Conservation (phyloP, 768 basidiomycete species). For the Leccinum obscurum region DNA sequence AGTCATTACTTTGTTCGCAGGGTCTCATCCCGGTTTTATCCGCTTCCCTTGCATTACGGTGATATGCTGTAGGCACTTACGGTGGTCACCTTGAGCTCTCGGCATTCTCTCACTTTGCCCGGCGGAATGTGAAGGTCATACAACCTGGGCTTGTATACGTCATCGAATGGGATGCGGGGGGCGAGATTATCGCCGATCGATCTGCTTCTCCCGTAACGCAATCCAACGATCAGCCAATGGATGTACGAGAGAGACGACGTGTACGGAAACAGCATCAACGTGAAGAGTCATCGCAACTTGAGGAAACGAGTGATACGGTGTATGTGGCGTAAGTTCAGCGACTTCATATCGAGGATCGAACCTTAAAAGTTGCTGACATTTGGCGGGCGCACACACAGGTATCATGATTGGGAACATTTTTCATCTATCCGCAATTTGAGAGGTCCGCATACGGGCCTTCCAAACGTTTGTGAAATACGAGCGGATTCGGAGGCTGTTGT, state of each 20-base stretch:
- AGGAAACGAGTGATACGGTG: slow-evolving; percentile 44
- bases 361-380: slow-evolving; percentile 12
- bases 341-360: slow-evolving; percentile 7
- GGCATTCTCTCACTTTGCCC: slow-evolving; percentile 81
- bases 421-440: slow-evolving; percentile 86
- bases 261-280: slow-evolving; percentile 39
- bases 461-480: slow-evolving; percentile 55
- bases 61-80: slow-evolving; percentile 63
- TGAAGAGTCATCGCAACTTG: slow-evolving; percentile 23
- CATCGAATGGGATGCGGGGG: slow-evolving; percentile 76
- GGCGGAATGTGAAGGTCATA: slow-evolving; percentile 84
- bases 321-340: slow-evolving; percentile 79
- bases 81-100: slow-evolving; percentile 94
- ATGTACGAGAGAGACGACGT: slow-evolving; percentile 47
- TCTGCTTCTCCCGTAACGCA: slow-evolving; percentile 29
- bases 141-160: slow-evolving; percentile 92
- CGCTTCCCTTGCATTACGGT: slow-evolving; percentile 13
- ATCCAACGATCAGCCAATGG: slow-evolving; percentile 22
- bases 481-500: slow-evolving; percentile 32
- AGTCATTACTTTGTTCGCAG: slow-evolving; percentile 1
- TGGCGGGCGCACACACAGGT: slow-evolving; percentile 43
- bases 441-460: slow-evolving; percentile 80
- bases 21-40: slow-evolving; percentile 12
- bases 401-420: slow-evolving; percentile 95
- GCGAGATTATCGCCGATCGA: slow-evolving; percentile 37